Base-by-base conservation (phyloP, 768 basidiomycete species). In the Nidularia pulvinata region DNA sequence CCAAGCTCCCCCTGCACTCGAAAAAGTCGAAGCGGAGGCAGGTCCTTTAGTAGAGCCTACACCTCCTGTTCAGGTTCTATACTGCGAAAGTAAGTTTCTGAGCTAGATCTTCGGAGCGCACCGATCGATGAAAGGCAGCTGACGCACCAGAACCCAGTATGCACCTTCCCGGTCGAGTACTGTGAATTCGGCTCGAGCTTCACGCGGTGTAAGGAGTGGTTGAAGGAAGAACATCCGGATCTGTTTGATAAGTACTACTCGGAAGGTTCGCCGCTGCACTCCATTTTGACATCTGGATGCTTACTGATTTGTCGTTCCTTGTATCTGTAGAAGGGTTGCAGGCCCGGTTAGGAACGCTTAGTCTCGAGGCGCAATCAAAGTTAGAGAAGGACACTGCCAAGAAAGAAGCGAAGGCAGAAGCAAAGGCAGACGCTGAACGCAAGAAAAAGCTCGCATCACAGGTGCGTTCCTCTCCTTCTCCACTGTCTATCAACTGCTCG, bases 181-280 rank as follows among this genome's bases (percentile, higher is more conserved):
- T 99, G 96, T 75, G 94, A 97, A 72, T 99, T 98, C 61, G 93
- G 94, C 11, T 85, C 89, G 19, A 88, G 86, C 57, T 62, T 95
- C 52, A 92, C 94, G 19, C 84, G 83, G 67, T 98, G 96, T 75
- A 98, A 97, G 69, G 86, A 93, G 57, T 95, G 93, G 93, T 70
- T 98, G 51, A 81, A 88, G 57, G 84, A 83, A 45, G 69, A 76
- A 43, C 81, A 92, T 57, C 73, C 83, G 1, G 80, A 78, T 32
- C 74, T 95, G 49, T 95, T 76, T 64, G 79, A 90, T 47, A 85
- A 82, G 71, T 91, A 90, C 66, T 98, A 96, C 69, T 93, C 92
- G 2, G 90, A 97, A 55, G 91, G 95, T 91, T 55, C 57, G 78
- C 63, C 13, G 4, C 10, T 14, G 7, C 16, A 10, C 42, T 35